Conservation (phyloP, 176 grass and related monocot species). For the Oryza longistaminata region DNA sequence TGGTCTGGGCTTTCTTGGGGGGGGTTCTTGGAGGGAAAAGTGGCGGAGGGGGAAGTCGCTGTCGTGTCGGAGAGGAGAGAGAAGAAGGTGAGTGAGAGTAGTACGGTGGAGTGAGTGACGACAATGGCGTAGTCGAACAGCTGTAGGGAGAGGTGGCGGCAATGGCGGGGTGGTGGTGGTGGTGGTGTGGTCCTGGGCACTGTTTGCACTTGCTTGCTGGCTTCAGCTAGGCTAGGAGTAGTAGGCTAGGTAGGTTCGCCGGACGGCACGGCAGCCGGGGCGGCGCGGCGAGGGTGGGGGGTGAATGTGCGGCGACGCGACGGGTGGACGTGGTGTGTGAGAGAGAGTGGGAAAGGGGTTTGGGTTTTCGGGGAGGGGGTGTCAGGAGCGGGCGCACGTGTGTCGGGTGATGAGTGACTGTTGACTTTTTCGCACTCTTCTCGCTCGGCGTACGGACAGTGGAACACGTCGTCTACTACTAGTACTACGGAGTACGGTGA, state of each 20-base stretch:
- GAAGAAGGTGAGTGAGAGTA: background rate
- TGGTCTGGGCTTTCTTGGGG: background rate
- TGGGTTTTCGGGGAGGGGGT: background rate
- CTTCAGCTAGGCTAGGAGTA: background rate
- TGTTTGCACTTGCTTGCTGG: background rate
- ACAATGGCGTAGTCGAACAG: background rate
- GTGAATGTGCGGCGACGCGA: background rate
- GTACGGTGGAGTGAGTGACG: background rate
- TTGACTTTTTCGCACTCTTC: background rate
- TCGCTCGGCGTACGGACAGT: no score
- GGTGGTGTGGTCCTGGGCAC: background rate
- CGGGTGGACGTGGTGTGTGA: background rate
- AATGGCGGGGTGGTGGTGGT: background rate
- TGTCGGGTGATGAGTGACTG: background rate
- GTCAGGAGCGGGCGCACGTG: background rate
- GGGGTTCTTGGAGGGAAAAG: constrained; percentile 14
- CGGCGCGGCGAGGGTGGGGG: no score
- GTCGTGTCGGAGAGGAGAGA: constrained; percentile 28
- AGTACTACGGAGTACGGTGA: no score
- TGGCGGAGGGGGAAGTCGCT: background rate
- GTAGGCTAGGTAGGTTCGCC: background rate
- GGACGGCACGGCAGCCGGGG: background rate
- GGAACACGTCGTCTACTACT: no score
- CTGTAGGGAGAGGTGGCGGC: background rate
- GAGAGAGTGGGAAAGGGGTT: background rate